phyloP scores from a whole-genome alignment of 2,329 filamentous ascomycete species.

The Penicillium paneum region DNA sequence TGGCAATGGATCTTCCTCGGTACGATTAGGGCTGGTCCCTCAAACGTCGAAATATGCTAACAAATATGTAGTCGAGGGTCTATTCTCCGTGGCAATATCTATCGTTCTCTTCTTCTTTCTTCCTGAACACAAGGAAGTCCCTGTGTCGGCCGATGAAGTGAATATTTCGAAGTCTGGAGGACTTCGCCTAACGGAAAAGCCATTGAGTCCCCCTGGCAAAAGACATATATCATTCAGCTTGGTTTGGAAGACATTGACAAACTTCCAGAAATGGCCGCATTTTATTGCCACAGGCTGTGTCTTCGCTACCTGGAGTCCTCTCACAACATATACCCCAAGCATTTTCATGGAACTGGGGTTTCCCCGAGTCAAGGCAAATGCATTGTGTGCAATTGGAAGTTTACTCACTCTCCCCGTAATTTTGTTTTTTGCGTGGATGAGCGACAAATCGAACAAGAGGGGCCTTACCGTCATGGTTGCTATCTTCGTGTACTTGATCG shows the following conservation, averaged over 20 bases:
- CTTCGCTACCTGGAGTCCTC: slow-evolving; percentile 53
- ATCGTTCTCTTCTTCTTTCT: slow-evolving; percentile 41
- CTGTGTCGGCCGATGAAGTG: not conserved
- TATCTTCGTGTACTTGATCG: slow-evolving; percentile 47
- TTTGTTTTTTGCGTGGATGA: slow-evolving; percentile 50
- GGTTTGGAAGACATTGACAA: slow-evolving; percentile 46
- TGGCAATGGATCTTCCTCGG: slow-evolving; percentile 54
- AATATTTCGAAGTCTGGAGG: not conserved
- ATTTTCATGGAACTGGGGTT: slow-evolving; percentile 45
- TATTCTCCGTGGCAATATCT: slow-evolving; percentile 44
- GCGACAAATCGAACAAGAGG: slow-evolving; percentile 47
- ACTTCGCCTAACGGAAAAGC: slow-evolving; percentile 31
- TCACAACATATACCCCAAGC: slow-evolving; percentile 52
- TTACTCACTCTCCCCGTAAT: slow-evolving; percentile 49
- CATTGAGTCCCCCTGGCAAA: slow-evolving; percentile 31
- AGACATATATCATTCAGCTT: slow-evolving; percentile 38
- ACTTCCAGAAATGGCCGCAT: slow-evolving; percentile 50
- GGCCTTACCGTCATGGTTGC: slow-evolving; percentile 47
- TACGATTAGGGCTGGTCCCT: slow-evolving; percentile 17
- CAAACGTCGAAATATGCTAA: not conserved
- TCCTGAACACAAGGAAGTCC: slow-evolving; percentile 16
- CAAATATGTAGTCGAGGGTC: slow-evolving; percentile 42
- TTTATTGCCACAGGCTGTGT: slow-evolving; percentile 51
- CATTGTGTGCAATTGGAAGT: slow-evolving; percentile 43
- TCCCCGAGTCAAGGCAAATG: slow-evolving; percentile 47